Conservation (phyloP, 2,329 filamentous ascomycete genomes). For the Chaetothyriales sp. region DNA sequence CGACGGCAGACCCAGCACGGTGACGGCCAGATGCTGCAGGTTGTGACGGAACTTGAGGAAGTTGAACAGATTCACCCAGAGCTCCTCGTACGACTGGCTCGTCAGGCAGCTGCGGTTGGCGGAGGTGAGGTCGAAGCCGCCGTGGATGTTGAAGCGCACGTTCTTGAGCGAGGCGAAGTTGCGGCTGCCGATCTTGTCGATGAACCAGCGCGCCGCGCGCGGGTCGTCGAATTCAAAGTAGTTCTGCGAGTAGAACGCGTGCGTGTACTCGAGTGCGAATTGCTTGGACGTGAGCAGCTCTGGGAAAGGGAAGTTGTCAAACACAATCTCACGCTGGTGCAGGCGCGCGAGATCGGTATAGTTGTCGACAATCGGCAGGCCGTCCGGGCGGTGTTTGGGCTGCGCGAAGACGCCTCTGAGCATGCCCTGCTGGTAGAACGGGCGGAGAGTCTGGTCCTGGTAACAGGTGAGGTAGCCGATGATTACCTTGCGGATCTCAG, state of each 20-base stretch:
- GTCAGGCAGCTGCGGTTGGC: neutral
- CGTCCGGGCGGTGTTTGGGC: neutral
- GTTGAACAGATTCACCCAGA: neutral
- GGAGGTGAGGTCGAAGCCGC: constrained; percentile 3
- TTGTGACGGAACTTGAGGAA: neutral
- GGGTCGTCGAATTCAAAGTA: constrained; percentile 9
- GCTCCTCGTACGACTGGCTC: neutral
- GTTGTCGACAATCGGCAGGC: neutral
- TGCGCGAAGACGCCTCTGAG: constrained; percentile 5
- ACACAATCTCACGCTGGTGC: constrained; percentile 1
- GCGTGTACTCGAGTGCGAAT: constrained; percentile 4
- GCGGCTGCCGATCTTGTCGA: constrained; percentile 7
- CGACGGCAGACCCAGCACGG: neutral
- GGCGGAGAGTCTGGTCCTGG: neutral
- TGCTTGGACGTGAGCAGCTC: constrained; percentile 6
- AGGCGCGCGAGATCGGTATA: neutral
- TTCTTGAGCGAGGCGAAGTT: constrained; percentile 6
- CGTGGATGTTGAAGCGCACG: constrained; percentile 3
- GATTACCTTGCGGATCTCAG: neutral
- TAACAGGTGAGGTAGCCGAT: neutral
- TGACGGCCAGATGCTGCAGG: neutral
- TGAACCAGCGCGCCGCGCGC: constrained; percentile 8
- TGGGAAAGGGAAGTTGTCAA: constrained; percentile 8
- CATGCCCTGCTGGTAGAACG: constrained; percentile 10
- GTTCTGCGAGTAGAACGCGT: constrained; percentile 5